phyloP scores from a whole-genome alignment of 192 early-diverging fungal genomes.

The Funneliformis geosporum region DNA sequence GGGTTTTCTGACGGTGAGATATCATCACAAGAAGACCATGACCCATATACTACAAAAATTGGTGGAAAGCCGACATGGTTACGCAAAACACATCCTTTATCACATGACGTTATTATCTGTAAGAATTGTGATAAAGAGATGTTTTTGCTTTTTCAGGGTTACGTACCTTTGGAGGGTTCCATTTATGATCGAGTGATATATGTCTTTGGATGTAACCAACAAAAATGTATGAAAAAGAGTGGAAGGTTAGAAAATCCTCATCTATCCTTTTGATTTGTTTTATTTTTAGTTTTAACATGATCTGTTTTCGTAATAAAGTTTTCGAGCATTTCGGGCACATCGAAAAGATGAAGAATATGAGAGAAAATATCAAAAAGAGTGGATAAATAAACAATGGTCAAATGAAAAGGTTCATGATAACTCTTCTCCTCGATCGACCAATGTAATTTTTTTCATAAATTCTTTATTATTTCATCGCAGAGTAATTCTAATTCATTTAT shows the following conservation, averaged over 20 bases:
- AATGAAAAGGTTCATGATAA: not conserved
- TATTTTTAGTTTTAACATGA: not conserved
- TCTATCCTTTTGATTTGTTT: not conserved
- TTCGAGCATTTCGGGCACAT: conserved; percentile 63
- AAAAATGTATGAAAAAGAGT: conserved; percentile 67
- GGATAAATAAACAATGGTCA: conserved; percentile 29
- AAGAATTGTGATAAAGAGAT: conserved; percentile 60
- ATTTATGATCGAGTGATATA: conserved; percentile 76
- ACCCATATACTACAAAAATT: conserved; percentile 65
- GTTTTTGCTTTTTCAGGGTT: conserved; percentile 71
- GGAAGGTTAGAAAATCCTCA: conserved; percentile 50
- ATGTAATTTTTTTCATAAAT: conserved; percentile 2
- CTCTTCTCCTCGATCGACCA: not conserved
- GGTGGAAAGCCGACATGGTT: conserved; percentile 65
- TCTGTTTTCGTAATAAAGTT: conserved; percentile 40
- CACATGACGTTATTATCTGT: conserved; percentile 47
- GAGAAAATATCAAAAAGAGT: conserved; percentile 51
- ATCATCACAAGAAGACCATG: conserved; percentile 45
- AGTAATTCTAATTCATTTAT: not conserved
- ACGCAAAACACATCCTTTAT: conserved; percentile 35
- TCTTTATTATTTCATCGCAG: not conserved
- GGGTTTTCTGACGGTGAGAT: conserved; percentile 54
- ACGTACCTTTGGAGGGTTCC: conserved; percentile 71
- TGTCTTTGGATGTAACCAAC: conserved; percentile 77
- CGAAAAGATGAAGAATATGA: conserved; percentile 64